phyloP scores from a whole-genome alignment of 345 rosid genomes.

The Jatropha curcas region DNA sequence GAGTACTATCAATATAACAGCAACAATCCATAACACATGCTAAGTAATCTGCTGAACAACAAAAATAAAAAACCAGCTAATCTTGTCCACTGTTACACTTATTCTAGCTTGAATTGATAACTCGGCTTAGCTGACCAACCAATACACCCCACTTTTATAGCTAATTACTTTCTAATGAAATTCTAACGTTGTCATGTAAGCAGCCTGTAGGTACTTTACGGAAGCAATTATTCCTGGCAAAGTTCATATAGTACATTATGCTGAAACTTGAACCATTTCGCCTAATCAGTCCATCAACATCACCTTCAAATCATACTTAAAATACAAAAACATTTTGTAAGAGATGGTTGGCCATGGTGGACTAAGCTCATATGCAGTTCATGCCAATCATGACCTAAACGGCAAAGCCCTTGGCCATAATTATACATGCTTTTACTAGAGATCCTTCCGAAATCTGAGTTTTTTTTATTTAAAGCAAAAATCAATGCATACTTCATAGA shows the following conservation, averaged over 20 bases:
- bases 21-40: no score
- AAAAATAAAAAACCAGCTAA: no score
- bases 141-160: no score
- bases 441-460: background rate
- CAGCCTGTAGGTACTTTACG: background rate
- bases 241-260: background rate
- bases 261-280: no score
- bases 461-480: background rate
- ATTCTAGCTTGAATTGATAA: no score
- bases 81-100: no score
- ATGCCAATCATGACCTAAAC: background rate
- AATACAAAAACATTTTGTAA: background rate
- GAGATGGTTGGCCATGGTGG: background rate
- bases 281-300: background rate
- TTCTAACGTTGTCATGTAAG: background rate
- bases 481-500: background rate
- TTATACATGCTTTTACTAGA: background rate
- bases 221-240: background rate
- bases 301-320: background rate
- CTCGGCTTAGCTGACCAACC: no score
- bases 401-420: background rate
- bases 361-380: no score
- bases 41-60: no score
- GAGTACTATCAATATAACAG: no score
- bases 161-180: no score